phyloP scores from a whole-genome alignment of 192 early-diverging fungal genomes.

The Umbelopsis vinacea region DNA sequence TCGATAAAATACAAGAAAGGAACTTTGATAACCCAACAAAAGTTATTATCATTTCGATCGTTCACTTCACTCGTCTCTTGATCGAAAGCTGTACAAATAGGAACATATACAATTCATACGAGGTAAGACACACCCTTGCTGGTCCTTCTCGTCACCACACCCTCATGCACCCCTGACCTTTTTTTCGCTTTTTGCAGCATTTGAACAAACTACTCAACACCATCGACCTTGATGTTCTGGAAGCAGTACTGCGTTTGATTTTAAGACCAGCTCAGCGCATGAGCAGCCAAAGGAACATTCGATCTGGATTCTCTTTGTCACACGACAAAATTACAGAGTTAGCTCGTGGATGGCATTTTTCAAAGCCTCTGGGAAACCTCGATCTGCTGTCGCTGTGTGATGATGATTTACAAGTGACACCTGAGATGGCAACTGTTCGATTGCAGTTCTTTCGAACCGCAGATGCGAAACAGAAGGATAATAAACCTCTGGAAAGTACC shows the following conservation, averaged over 20 bases:
- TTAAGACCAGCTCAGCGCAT: conserved; percentile 90
- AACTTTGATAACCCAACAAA: conserved; percentile 63
- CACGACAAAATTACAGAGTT: conserved; percentile 62
- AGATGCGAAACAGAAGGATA: background rate
- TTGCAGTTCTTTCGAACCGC: conserved; percentile 71
- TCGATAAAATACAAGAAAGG: conserved; percentile 66
- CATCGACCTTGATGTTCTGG: conserved; percentile 79
- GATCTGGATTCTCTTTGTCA: conserved; percentile 58
- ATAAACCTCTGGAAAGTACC: conserved; percentile 7
- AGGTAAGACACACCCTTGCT: conserved; percentile 57
- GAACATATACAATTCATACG: conserved; percentile 90
- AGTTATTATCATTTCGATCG: conserved; percentile 63
- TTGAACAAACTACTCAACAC: conserved; percentile 80
- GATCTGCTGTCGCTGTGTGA: conserved; percentile 52
- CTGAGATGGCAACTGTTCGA: conserved; percentile 46
- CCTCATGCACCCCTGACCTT: background rate
- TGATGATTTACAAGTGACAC: conserved; percentile 43
- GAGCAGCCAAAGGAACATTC: conserved; percentile 75
- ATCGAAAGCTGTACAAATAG: conserved; percentile 96
- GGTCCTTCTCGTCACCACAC: background rate
- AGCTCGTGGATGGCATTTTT: conserved; percentile 64
- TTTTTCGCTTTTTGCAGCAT: conserved; percentile 52
- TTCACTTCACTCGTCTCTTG: conserved; percentile 78
- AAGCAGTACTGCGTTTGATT: conserved; percentile 77
- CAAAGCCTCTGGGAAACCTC: conserved; percentile 49